Conservation (phyloP, 192 early-diverging fungal species). For the Thoreauomyces humboldtii region DNA sequence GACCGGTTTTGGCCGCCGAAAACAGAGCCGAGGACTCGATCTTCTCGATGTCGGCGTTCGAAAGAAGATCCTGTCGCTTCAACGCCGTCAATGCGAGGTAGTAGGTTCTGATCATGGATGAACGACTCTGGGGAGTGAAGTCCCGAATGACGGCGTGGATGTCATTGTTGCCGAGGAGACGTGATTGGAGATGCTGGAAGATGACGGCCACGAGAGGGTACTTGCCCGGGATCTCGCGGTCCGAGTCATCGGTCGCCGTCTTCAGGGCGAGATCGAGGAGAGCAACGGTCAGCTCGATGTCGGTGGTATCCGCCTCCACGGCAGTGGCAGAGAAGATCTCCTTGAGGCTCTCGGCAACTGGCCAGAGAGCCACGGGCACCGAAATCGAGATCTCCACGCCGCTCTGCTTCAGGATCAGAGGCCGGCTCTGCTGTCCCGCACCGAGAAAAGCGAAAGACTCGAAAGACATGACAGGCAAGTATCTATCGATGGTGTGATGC, state of each 20-base stretch:
- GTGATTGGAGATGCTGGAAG: constrained; percentile 70
- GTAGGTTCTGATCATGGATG: constrained; percentile 70
- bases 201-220: constrained; percentile 71
- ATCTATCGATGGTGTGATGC: no score
- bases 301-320: constrained; percentile 53
- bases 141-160: constrained; percentile 72
- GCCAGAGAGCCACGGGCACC: constrained; percentile 83
- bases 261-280: constrained; percentile 54
- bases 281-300: constrained; percentile 68
- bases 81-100: constrained; percentile 72
- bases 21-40: constrained; percentile 64
- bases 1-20: constrained; percentile 57
- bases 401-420: constrained; percentile 75
- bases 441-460: background rate
- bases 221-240: constrained; percentile 39
- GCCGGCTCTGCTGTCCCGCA: constrained; percentile 39
- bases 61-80: constrained; percentile 39
- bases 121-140: constrained; percentile 33
- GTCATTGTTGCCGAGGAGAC: constrained; percentile 77
- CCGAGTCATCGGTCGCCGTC: constrained; percentile 1
- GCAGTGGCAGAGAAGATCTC: constrained; percentile 52
- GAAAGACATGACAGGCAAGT: constrained; percentile 12
- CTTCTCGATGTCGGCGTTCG: constrained; percentile 38
- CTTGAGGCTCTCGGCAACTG: constrained; percentile 78
- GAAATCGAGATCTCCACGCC: constrained; percentile 77